These are phyloP conservation scores for Hericium erinaceus DNA, from an alignment of 768 basidiomycete species.

Conservation along the genomic window DNA sequence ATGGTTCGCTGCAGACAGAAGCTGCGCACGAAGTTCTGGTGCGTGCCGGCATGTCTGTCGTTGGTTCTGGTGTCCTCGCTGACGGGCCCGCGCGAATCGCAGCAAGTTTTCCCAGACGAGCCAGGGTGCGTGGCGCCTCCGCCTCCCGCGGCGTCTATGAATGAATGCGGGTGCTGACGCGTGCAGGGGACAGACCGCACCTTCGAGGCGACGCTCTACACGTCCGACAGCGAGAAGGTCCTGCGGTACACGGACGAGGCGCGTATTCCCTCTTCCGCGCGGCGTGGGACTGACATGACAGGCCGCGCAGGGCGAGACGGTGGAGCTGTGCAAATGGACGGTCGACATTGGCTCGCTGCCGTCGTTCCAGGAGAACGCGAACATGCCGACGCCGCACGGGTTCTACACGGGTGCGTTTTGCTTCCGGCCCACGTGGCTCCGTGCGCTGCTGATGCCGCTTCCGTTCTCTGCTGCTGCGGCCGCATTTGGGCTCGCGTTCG, in stretches of 20 bases:
- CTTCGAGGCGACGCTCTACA: slow-evolving; percentile 78
- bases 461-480: background rate
- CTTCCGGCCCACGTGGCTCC: background rate
- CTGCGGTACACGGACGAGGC: slow-evolving; percentile 82
- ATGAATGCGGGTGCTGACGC: slow-evolving; percentile 3
- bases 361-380: slow-evolving; percentile 65
- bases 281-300: slow-evolving; percentile 1
- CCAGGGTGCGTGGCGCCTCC: slow-evolving; percentile 30
- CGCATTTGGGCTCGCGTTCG: no score
- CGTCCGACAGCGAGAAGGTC: slow-evolving; percentile 61
- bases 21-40: slow-evolving; percentile 78
- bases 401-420: slow-evolving; percentile 65
- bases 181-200: slow-evolving; percentile 43
- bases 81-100: slow-evolving; percentile 3
- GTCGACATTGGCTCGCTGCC: slow-evolving; percentile 74
- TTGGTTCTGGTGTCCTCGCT: background rate
- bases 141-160: slow-evolving; percentile 2
- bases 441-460: background rate
- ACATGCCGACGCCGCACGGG: slow-evolving; percentile 43
- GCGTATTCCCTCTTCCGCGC: slow-evolving; percentile 7
- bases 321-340: slow-evolving; percentile 79
- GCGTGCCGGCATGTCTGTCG: slow-evolving; percentile 17
- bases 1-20: slow-evolving; percentile 49
- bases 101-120: slow-evolving; percentile 65
- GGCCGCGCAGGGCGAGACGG: slow-evolving; percentile 47